phyloP scores from a whole-genome alignment of 495 filamentous ascomycete genomes.

The Hypoxylon crocopeplum region DNA sequence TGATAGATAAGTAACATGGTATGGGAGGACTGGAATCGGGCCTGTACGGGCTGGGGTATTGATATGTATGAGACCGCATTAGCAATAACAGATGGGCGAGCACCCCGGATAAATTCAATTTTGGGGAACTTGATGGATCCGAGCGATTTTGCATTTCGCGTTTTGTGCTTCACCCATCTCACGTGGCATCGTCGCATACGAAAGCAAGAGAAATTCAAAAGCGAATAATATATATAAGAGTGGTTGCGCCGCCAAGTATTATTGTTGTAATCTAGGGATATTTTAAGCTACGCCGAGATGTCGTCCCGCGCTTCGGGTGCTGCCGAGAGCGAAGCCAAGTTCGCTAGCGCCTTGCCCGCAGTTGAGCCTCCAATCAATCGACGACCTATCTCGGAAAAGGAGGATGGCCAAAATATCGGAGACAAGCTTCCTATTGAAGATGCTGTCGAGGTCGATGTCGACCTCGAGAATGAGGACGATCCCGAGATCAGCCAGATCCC shows the following conservation, averaged over 20 bases:
- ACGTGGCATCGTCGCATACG: no score
- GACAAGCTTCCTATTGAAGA: slow-evolving; percentile 42
- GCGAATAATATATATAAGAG: neutral
- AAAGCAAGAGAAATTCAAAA: no score
- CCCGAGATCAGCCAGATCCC: slow-evolving; percentile 57
- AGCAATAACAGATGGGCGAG: no score
- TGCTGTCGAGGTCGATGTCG: slow-evolving; percentile 40
- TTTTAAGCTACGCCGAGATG: slow-evolving; percentile 24
- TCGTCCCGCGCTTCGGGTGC: slow-evolving; percentile 20
- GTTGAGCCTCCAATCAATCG: slow-evolving; percentile 27
- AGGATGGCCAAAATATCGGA: neutral
- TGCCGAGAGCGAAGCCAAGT: slow-evolving; percentile 30
- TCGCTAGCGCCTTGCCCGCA: slow-evolving; percentile 24
- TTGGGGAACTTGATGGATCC: no score
- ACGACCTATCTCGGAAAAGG: slow-evolving; percentile 6
- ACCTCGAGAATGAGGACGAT: slow-evolving; percentile 49
- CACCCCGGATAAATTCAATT: no score
- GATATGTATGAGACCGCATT: no score
- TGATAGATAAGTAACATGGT: slow-evolving; percentile 13
- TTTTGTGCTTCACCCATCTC: no score
- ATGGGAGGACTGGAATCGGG: no score
- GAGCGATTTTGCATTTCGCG: no score
- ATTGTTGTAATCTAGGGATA: neutral
- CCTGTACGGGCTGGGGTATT: no score
- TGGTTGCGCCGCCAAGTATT: slow-evolving; percentile 2